Conservation (phyloP, 1,284 basidiomycete species). For the Coriolopsis trogii region DNA sequence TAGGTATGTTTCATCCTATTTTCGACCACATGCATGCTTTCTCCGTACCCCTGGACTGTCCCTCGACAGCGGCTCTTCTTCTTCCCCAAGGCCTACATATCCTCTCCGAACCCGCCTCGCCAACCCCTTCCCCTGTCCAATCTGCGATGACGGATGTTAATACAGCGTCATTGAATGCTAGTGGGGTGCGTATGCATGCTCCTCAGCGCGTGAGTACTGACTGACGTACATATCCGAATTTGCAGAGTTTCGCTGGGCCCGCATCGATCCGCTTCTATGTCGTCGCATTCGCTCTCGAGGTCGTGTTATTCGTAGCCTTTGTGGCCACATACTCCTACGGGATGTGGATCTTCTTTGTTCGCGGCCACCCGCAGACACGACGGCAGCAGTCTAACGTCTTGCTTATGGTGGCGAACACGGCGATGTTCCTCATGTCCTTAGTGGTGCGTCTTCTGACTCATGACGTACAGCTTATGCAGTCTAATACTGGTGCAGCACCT, state of each 20-base stretch:
- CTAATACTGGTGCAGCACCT: slow-evolving; percentile 1
- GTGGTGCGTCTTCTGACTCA: neutral
- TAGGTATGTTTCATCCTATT: neutral
- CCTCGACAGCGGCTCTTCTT: neutral
- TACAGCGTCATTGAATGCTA: slow-evolving; percentile 5
- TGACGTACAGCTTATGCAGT: too few relatives aligned
- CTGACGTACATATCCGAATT: neutral
- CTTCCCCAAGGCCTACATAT: neutral
- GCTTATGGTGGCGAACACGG: slow-evolving; percentile 3
- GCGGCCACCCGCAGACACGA: slow-evolving; percentile 1
- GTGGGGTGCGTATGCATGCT: neutral
- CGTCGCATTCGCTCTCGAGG: slow-evolving; percentile 2
- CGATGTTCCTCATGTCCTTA: slow-evolving; percentile 5
- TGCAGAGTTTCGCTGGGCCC: slow-evolving; percentile 8
- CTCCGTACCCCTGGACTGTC: neutral
- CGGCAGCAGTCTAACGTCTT: slow-evolving; percentile 5
- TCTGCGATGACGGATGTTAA: slow-evolving; percentile 3
- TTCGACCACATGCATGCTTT: neutral
- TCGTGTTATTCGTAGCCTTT: slow-evolving; percentile 2
- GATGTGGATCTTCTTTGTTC: slow-evolving; percentile 4
- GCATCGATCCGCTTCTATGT: slow-evolving; percentile 3
- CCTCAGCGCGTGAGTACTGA: neutral
- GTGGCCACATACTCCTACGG: slow-evolving; percentile 1
- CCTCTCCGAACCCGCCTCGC: neutral
- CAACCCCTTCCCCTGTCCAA: neutral